Evolutionary conservation across 495 filamentous ascomycete species (phyloP), one percentile per base, ranked within the genome.

Genomic region (Xylaria flabelliformis): DNA sequence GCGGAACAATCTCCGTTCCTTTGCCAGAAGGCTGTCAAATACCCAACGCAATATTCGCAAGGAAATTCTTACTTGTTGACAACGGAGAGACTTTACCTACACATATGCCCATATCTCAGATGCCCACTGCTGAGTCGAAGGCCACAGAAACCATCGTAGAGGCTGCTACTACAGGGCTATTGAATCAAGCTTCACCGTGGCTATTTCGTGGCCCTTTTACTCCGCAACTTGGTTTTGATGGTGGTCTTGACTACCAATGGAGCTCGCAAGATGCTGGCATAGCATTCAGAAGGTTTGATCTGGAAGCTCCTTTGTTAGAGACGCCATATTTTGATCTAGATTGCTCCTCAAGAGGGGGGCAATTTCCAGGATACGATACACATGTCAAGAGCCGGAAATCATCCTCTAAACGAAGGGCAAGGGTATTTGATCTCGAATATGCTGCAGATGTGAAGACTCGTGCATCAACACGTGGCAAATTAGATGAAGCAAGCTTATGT

Each of bases 121-220:
- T 79, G 76, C 78, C 78, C 42, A 80, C 77, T 26, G 78, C 78
- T 15, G 78, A 80, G 69, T 74, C 73, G 56, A 72, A 85, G 71
- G 64, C 79, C 17, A 70, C 83, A 74, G 62, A 85, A 77, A 64
- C 84, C 68, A 65, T 82, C 71, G 76, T 84, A 83, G 63, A 86
- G 62, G 56, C 87, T 64, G 62, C 84, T 55, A 77, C 72, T 32
- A 68, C 72, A 9, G 81, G 80, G n/a, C 41, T 79, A 17, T 51
- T 78, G 26, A 76, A 69, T 26, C 77, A 63, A 68, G 42, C 69
- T 62, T 62, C 70, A n/a, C 15, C 67, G 24, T 75, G 81, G 77
- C 73, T 61, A 15, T 80, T 79, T 62, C 75, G 77, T 10, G 78
- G 78, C 0, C 78, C 78, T 1, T 79, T 80, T 32, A 80, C 78